Base-by-base conservation (phyloP, 2,329 filamentous ascomycete genomes). In the Colletotrichum chlorophyti region DNA sequence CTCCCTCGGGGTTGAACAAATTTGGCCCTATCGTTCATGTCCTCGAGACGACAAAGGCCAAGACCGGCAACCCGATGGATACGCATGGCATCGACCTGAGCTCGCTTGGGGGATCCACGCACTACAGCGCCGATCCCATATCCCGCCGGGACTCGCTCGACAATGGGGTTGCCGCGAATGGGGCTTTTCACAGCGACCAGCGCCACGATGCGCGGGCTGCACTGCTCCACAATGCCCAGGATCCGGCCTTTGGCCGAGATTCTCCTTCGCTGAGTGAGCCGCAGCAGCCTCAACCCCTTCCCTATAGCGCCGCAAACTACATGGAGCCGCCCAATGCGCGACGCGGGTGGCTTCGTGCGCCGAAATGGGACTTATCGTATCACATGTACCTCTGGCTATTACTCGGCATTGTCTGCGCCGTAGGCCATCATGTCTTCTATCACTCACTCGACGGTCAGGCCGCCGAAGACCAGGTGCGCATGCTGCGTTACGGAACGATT, bases 391-490 rank as follows among this genome's bases (percentile, higher is more conserved):
- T 69, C 27, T 65, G 72, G 50, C 69, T 74, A 27, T 10, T 72
- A 14, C 64, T 69, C 14, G 71, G 73, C 11, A 45, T 74, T 21
- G 32, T 62, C 41, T 71, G 68, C 40, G 69, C 74, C 17, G 32
- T 72, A 7, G 68, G 69, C 10, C 73, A 75, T 52, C 72, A 76
- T 50, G 41, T 68, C 26, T 76, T 74, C 61, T 75, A 76, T 60
- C 55, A 59, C 11, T 58, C 62, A 4, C 60, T 75, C 14, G 38
- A 72, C 51, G 72, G 68, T 14, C 64, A 64, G 19, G 60, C 64
- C 1, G 71, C 72, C 6, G 61, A 65, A 50, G 64, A 71, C 29
- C 73, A 74, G 51, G 53, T 74, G 14, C 53, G 65, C 11, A 74
- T 73, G 71, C 63, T 73, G 45, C 68, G 73, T 8, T 70, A 72